Percentiles rank a stretch among this genome's conserved stretches.
Conservation (phyloP, 306 rosid species). For the barrel medic (Medicago truncatula) region DNA sequence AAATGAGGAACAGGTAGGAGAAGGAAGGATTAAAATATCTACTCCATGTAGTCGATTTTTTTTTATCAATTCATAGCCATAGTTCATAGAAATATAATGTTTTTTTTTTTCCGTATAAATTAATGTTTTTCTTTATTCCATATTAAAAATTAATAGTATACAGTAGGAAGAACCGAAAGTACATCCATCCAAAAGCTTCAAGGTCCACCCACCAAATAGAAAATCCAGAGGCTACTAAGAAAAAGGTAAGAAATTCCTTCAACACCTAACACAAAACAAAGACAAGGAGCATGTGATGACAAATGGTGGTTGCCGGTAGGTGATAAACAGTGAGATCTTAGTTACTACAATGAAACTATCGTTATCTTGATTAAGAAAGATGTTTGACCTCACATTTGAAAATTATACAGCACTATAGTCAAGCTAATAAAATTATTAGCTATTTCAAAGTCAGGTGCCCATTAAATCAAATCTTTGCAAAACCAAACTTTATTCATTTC, state of each 20-base stretch:
- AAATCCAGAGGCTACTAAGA: background rate
- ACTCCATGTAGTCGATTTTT: background rate
- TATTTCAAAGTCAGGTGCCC: background rate
- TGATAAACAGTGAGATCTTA: slow-evolving; percentile 2
- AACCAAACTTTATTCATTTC: background rate
- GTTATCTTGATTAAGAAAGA: background rate
- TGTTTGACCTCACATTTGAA: background rate
- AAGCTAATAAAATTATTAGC: background rate
- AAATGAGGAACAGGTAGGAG: background rate
- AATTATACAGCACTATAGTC: background rate
- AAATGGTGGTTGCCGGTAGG: slow-evolving; percentile 10
- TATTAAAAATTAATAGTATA: too few relatives aligned
- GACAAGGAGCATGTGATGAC: background rate
- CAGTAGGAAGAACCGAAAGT: background rate
- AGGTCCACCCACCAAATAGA: slow-evolving; percentile 14
- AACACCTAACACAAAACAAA: background rate
- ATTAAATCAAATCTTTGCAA: background rate
- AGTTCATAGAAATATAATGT: background rate
- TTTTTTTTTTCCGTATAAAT: too few relatives aligned
- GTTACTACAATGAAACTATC: background rate
- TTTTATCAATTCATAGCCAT: background rate
- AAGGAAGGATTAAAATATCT: background rate
- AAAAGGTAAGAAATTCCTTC: background rate
- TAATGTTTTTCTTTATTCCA: background rate
- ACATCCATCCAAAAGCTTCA: background rate